Evolutionary conservation across 2,329 filamentous ascomycete species (phyloP), one percentile per base, ranked within the genome.

Genomic region (Dothideomycetes sp.): DNA sequence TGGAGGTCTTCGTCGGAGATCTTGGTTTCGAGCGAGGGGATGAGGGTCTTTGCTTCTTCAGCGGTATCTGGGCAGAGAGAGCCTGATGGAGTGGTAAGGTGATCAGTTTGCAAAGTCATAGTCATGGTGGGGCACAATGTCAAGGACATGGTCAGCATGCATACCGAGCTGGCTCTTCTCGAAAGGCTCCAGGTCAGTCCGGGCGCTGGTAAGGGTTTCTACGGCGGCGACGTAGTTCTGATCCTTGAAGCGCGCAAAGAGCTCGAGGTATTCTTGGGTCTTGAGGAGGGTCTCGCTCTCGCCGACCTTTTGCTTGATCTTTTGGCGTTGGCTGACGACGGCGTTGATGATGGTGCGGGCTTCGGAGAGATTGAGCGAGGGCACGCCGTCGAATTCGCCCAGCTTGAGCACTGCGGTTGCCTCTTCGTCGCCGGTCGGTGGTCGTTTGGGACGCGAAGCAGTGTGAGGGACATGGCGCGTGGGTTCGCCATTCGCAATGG

Each of bases 1-100:
- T 94, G 81, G 47, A 98, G 65, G 50, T 94, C 85, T 27, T 86
- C 83, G 58, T 96, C 89, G 45, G 74, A 75, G 55, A 96, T 93
- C 66, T 98, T 98, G 61, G 87, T 80, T 51, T 79, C 73, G 37
- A 98, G 61, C 50, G 75, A 94, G 1, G 91, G 93, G 47, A 98
- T 94, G 43, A 98, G 72, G 7, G 86, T 94, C 66, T 94, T 95
- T 45, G 91, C 91, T 65, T 98, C 93, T 57, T 98, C 91, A 43
- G 86, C 82, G 33, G 79, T 82, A 53, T 94, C 88, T 58, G 88
- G 94, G 62, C 87, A 94, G 30, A 98, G 70, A 22, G 85, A 94
- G 24, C 87, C 88, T 93, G 5, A 31, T 31, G 24, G 19, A 40
- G 36, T 17, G 38, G 33, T 33, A 31, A 29, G 31, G 18, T 19